Conservation (phyloP, 208 protist species). For the Leishmania major region DNA sequence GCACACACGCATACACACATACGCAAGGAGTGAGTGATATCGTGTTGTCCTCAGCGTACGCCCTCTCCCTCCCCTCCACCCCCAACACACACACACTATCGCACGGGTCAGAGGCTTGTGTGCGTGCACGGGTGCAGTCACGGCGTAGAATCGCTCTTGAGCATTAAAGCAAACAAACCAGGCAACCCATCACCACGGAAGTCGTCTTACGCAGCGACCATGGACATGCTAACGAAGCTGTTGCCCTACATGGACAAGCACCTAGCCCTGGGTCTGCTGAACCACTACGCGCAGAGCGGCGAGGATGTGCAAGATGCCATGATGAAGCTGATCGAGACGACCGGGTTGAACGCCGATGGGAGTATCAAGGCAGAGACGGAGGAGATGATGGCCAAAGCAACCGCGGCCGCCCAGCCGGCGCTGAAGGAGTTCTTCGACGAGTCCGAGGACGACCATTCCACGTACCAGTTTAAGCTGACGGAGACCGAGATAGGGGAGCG, state of each 20-base stretch:
- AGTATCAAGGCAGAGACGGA: constrained; percentile 78
- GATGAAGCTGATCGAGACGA: constrained; percentile 63
- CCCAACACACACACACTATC: neutral
- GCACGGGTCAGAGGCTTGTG: neutral
- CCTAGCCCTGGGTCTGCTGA: constrained; percentile 76
- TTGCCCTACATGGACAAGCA: constrained; percentile 90
- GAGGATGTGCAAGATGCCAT: constrained; percentile 76
- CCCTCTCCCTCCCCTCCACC: neutral
- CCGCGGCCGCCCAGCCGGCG: constrained; percentile 58
- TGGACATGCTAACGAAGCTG: constrained; percentile 72
- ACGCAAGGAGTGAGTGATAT: neutral
- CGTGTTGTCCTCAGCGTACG: neutral
- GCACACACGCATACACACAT: neutral
- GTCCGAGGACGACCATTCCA: constrained; percentile 58
- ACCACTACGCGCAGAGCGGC: constrained; percentile 75
- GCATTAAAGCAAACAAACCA: neutral
- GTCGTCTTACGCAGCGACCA: constrained; percentile 24
- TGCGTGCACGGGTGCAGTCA: neutral
- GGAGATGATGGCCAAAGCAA: constrained; percentile 56
- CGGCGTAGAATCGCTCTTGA: neutral
- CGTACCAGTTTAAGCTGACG: constrained; percentile 82
- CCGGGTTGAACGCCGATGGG: constrained; percentile 66
- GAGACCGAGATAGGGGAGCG: constrained; percentile 75
- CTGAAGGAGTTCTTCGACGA: constrained; percentile 82
- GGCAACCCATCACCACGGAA: neutral